These are phyloP conservation scores for Phlebiopsis gigantea DNA, from an alignment of 768 basidiomycete species.

Conservation along the genomic window DNA sequence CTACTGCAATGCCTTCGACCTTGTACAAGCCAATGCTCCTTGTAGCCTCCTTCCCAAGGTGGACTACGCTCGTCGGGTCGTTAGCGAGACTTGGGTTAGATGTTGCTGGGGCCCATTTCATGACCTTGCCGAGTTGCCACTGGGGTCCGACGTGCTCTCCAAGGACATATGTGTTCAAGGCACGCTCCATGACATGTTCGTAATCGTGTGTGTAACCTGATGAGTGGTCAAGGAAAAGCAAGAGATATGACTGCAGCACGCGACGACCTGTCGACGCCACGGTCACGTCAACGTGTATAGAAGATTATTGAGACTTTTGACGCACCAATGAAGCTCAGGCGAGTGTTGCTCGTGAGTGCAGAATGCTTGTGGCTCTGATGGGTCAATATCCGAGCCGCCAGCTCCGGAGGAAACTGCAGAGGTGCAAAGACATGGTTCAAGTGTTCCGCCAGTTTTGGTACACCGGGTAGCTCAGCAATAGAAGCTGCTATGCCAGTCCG, in stretches of 20 bases:
- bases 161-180: constrained; percentile 64
- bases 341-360: constrained; percentile 63
- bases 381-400: constrained; percentile 70
- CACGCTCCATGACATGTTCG: constrained; percentile 48
- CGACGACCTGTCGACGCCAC: constrained; percentile 54
- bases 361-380: constrained; percentile 72
- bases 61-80: neutral
- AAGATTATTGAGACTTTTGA: neutral
- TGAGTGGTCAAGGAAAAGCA: constrained; percentile 59
- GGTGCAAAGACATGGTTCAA: constrained; percentile 59
- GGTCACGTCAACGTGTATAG: neutral
- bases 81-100: constrained; percentile 19
- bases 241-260: constrained; percentile 69
- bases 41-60: constrained; percentile 6
- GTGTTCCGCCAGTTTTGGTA: constrained; percentile 39
- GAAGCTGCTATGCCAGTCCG: neutral
- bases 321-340: constrained; percentile 69
- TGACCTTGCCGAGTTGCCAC: constrained; percentile 71
- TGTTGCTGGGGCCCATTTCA: constrained; percentile 66
- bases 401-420: constrained; percentile 63
- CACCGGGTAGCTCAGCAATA: constrained; percentile 4
- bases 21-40: constrained; percentile 64
- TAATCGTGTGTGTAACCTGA: constrained; percentile 46
- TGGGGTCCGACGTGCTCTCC: constrained; percentile 68
- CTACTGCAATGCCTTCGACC: constrained; percentile 71